Evolutionary conservation across 1,284 basidiomycete species (phyloP).

Genomic region (Marasmius tenuissimus): DNA sequence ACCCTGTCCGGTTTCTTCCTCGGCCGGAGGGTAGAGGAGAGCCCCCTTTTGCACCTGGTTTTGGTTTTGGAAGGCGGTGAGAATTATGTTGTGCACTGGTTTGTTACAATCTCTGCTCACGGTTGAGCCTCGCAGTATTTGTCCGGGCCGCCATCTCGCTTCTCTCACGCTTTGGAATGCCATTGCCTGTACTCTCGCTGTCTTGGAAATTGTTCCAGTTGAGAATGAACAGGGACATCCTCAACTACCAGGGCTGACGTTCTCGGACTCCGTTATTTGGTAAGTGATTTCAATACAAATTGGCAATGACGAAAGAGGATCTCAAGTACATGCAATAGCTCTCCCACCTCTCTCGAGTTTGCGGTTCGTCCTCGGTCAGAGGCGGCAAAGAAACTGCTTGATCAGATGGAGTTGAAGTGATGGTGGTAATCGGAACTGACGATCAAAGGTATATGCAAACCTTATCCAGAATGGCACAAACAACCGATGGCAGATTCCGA

Average conservation of each 20-base stretch:
- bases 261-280: background rate
- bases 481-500: no score
- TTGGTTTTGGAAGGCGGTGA: slow-evolving; percentile 5
- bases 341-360: background rate
- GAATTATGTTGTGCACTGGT: background rate
- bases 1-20: background rate
- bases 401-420: background rate
- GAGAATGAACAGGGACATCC: background rate
- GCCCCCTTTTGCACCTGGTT: background rate
- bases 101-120: background rate
- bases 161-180: background rate
- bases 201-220: background rate
- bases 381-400: background rate
- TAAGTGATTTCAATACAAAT: background rate
- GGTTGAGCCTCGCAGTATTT: background rate
- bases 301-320: no score
- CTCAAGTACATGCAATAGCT: background rate
- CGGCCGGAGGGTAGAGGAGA: slow-evolving; percentile 2
- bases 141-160: background rate
- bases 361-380: background rate
- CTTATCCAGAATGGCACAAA: no score
- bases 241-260: background rate
- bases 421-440: no score
- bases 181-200: background rate
- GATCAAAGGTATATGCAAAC: no score